Conservation (phyloP, 345 rosid genomes). For the Jatropha curcas region DNA sequence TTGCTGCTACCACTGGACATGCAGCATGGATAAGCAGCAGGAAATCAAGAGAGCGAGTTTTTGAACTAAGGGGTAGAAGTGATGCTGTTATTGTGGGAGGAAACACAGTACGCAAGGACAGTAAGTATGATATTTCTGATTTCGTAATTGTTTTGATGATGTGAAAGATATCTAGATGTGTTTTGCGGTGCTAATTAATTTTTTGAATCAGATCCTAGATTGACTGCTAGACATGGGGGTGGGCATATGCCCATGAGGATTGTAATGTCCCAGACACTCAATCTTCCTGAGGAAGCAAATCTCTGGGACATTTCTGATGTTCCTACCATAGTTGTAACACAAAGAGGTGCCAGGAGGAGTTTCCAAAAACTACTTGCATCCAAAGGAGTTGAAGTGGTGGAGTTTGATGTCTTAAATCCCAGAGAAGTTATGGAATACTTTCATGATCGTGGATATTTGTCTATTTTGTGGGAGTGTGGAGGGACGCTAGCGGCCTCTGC, state of each 20-base stretch:
- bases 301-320: slow-evolving; percentile 88
- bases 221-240: slow-evolving; percentile 90
- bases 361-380: slow-evolving; percentile 80
- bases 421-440: slow-evolving; percentile 96
- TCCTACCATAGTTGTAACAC: slow-evolving; percentile 80
- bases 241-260: slow-evolving; percentile 84
- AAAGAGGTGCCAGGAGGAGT: slow-evolving; percentile 87
- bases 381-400: slow-evolving; percentile 93
- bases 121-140: slow-evolving; percentile 41
- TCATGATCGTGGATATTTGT: slow-evolving; percentile 83
- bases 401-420: slow-evolving; percentile 87
- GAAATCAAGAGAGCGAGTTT: slow-evolving; percentile 72
- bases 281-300: slow-evolving; percentile 86
- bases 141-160: slow-evolving; percentile 7
- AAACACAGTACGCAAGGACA: slow-evolving; percentile 80
- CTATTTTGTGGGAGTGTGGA: slow-evolving; percentile 97
- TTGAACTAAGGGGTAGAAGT: slow-evolving; percentile 79
- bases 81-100: slow-evolving; percentile 96
- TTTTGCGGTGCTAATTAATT: background rate
- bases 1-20: slow-evolving; percentile 91
- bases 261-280: slow-evolving; percentile 76
- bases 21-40: slow-evolving; percentile 95
- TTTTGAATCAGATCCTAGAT: slow-evolving; percentile 63
- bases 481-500: slow-evolving; percentile 93
- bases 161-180: background rate